phyloP scores from a whole-genome alignment of 1,284 basidiomycete genomes.

The Pseudozyma hubeiensis region DNA sequence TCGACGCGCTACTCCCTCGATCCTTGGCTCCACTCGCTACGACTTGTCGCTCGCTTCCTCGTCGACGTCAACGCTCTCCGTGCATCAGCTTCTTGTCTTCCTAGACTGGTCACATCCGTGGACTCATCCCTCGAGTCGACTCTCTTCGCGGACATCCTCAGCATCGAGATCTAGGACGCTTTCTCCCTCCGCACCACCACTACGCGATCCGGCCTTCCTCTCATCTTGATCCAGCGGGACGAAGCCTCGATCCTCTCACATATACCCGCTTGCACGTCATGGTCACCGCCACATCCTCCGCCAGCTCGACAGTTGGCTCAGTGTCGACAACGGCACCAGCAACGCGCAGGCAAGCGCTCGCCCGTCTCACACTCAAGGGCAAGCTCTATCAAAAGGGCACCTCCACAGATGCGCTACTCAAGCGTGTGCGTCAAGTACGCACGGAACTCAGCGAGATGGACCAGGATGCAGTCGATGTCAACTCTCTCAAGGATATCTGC shows the following conservation, averaged over 20 bases:
- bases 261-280: conserved; percentile 9
- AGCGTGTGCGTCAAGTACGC: conserved; percentile 50
- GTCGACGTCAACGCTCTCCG: too few relatives aligned
- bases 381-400: conserved; percentile 52
- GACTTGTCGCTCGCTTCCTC: too few relatives aligned
- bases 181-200: neutral
- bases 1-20: too few relatives aligned
- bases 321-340: conserved; percentile 18
- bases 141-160: too few relatives aligned
- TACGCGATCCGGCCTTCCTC: neutral
- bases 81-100: too few relatives aligned
- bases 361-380: conserved; percentile 52
- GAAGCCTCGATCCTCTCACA: neutral
- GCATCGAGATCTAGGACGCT: neutral
- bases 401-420: conserved; percentile 56
- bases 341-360: conserved; percentile 35
- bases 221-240: neutral
- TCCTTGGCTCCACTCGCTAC: too few relatives aligned
- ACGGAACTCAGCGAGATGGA: conserved; percentile 83
- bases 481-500: conserved; percentile 77
- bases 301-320: conserved; percentile 27
- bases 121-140: too few relatives aligned
- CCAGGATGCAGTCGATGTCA: conserved; percentile 84
- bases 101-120: too few relatives aligned
- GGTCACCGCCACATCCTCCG: conserved; percentile 30